phyloP scores from a whole-genome alignment of 805 yeast genomes.

The Torulaspora franciscae region DNA sequence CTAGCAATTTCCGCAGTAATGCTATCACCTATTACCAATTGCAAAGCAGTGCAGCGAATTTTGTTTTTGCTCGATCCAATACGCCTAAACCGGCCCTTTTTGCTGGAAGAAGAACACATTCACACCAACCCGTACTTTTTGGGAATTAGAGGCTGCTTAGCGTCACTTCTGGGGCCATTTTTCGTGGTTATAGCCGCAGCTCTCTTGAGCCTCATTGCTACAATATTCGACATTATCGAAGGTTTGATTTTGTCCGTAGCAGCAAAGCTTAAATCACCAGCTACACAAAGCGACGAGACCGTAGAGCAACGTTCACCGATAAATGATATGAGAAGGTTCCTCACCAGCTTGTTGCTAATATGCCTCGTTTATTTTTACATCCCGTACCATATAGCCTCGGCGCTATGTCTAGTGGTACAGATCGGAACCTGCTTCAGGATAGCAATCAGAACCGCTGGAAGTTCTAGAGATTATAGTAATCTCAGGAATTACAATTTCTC shows the following conservation, averaged over 20 bases:
- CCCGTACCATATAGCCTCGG: constrained; percentile 78
- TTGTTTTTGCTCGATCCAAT: constrained; percentile 50
- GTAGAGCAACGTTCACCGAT: background rate
- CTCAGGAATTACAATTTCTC: constrained; percentile 59
- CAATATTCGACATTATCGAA: constrained; percentile 6
- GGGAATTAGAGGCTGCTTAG: constrained; percentile 55
- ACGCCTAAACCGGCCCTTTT: constrained; percentile 43
- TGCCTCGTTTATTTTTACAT: constrained; percentile 53
- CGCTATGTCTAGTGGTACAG: constrained; percentile 58
- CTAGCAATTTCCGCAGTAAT: constrained; percentile 23
- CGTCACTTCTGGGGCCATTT: constrained; percentile 57
- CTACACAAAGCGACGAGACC: background rate
- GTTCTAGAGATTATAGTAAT: constrained; percentile 23
- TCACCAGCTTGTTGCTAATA: constrained; percentile 40
- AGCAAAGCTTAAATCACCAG: background rate
- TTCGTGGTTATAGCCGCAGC: constrained; percentile 37
- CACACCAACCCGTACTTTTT: constrained; percentile 55
- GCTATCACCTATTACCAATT: constrained; percentile 40
- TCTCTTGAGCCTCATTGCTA: constrained; percentile 10
- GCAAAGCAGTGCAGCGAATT: constrained; percentile 36
- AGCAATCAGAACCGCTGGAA: constrained; percentile 11
- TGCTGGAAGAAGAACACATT: constrained; percentile 38
- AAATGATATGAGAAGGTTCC: constrained; percentile 8
- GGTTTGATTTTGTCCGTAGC: background rate
- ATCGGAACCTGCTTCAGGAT: constrained; percentile 45